phyloP scores from a whole-genome alignment of 306 rosid genomes.

The Gleditsia sinensis region DNA sequence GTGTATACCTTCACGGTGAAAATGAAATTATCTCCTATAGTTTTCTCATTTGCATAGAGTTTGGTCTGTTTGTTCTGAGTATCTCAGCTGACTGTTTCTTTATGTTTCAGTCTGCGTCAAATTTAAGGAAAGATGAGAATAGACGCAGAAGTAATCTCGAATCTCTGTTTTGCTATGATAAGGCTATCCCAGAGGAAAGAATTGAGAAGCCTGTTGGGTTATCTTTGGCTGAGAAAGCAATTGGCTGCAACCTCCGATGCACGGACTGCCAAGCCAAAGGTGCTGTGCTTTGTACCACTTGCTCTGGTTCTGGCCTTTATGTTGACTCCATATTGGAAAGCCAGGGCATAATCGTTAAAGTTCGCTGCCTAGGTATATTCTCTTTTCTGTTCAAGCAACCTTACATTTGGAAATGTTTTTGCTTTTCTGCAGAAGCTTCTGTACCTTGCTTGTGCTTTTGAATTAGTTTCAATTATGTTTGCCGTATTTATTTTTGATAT shows the following conservation, averaged over 20 bases:
- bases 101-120: constrained; percentile 51
- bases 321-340: constrained; percentile 92
- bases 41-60: not conserved
- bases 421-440: not conserved
- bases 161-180: constrained; percentile 83
- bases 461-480: not conserved
- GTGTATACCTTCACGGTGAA: not conserved
- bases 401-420: not conserved
- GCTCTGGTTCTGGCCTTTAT: constrained; percentile 93
- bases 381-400: constrained; percentile 11
- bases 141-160: constrained; percentile 61
- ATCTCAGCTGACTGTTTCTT: constrained; percentile 1
- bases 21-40: not conserved
- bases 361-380: constrained; percentile 84
- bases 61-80: constrained; percentile 16
- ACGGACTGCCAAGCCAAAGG: constrained; percentile 84
- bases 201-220: constrained; percentile 84
- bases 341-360: constrained; percentile 91
- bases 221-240: constrained; percentile 68
- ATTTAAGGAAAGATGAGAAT: constrained; percentile 58
- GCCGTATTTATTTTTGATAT: not conserved
- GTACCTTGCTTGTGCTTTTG: not conserved
- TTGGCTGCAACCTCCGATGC: constrained; percentile 71
- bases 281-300: constrained; percentile 86
- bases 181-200: constrained; percentile 80